Evolutionary conservation across 371 early-diverging fungal species (phyloP).

Genomic region (Mucor irregularis): DNA sequence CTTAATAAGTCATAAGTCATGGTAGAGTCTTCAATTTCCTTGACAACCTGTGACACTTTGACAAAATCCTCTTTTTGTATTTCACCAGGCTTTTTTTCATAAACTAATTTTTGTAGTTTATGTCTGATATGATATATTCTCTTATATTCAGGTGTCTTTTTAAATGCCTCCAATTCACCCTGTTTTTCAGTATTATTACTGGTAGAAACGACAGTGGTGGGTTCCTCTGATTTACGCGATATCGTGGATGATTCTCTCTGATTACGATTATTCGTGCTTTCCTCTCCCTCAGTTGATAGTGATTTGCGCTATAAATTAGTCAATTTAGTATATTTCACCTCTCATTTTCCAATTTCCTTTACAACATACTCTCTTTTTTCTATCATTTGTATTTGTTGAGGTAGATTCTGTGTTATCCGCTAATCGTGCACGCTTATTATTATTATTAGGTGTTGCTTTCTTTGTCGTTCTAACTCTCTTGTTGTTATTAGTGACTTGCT

Average conservation of each 20-base stretch:
- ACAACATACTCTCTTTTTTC: constrained; percentile 8
- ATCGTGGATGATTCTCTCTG: constrained; percentile 7
- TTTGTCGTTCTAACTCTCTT: neutral
- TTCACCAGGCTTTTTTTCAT: constrained; percentile 37
- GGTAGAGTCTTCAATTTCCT: constrained; percentile 30
- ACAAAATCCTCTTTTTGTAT: constrained; percentile 28
- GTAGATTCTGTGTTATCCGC: neutral
- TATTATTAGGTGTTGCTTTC: neutral
- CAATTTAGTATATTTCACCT: neutral
- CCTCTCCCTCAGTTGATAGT: constrained; percentile 18
- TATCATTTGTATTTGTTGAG: constrained; percentile 2
- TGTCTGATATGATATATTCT: constrained; percentile 32
- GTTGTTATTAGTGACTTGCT: neutral
- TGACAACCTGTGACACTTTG: constrained; percentile 26
- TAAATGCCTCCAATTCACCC: constrained; percentile 8
- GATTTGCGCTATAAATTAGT: constrained; percentile 13
- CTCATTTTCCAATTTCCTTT: neutral
- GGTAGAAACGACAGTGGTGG: neutral
- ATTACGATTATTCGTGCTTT: neutral
- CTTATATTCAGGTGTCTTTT: constrained; percentile 32
- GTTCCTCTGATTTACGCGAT: constrained; percentile 13
- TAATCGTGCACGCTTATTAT: neutral
- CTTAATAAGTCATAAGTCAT: constrained; percentile 33
- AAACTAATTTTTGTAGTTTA: constrained; percentile 37
- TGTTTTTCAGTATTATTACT: neutral